Percentiles rank a stretch among this genome's conserved stretches.
These are phyloP conservation scores for Wolfiporia cocos DNA, from an alignment of 1,284 basidiomycete genomes.

Conservation along the genomic window DNA sequence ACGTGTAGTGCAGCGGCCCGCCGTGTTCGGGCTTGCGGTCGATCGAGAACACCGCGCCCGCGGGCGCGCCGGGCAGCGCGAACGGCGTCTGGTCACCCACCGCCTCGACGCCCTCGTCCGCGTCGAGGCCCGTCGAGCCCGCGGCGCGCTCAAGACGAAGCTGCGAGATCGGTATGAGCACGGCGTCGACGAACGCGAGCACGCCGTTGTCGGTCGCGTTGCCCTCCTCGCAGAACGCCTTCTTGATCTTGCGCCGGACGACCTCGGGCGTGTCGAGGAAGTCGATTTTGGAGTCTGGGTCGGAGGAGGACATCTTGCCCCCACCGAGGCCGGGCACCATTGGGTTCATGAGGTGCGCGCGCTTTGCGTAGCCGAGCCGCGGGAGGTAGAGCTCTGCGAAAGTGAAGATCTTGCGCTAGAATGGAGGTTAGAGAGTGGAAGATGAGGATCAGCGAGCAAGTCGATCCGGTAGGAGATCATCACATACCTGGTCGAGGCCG, in stretches of 20 bases:
- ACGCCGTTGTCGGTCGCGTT: slow-evolving; percentile 89
- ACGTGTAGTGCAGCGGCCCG: slow-evolving; percentile 74
- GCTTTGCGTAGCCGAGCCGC: slow-evolving; percentile 88
- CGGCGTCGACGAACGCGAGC: slow-evolving; percentile 83
- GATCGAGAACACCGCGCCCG: slow-evolving; percentile 82
- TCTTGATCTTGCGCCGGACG: slow-evolving; percentile 87
- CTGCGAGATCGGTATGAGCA: slow-evolving; percentile 85
- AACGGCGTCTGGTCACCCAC: slow-evolving; percentile 54
- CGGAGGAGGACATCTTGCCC: slow-evolving; percentile 99
- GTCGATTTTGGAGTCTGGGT: slow-evolving; percentile 96
- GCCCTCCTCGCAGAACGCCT: slow-evolving; percentile 94
- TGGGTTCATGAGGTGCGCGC: slow-evolving; percentile 96
- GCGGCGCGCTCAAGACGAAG: slow-evolving; percentile 56
- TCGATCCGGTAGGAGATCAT: slow-evolving; percentile 1
- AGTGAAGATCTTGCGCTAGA: slow-evolving; percentile 97
- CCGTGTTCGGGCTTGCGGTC: slow-evolving; percentile 77
- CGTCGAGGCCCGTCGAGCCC: slow-evolving; percentile 34
- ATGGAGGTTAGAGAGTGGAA: neutral
- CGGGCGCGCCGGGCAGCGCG: slow-evolving; percentile 62
- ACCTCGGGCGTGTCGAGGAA: slow-evolving; percentile 87
- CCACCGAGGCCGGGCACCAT: slow-evolving; percentile 97
- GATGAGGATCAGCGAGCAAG: slow-evolving; percentile 3
- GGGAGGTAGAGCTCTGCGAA: slow-evolving; percentile 96
- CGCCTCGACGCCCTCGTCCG: slow-evolving; percentile 35
- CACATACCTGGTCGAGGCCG: slow-evolving; percentile 86